A percentile compares a stretch with the other conserved stretches of the same genome.
Evolutionary conservation across 129 eudicot species (phyloP).

Genomic region (Scalesia atractyloides): DNA sequence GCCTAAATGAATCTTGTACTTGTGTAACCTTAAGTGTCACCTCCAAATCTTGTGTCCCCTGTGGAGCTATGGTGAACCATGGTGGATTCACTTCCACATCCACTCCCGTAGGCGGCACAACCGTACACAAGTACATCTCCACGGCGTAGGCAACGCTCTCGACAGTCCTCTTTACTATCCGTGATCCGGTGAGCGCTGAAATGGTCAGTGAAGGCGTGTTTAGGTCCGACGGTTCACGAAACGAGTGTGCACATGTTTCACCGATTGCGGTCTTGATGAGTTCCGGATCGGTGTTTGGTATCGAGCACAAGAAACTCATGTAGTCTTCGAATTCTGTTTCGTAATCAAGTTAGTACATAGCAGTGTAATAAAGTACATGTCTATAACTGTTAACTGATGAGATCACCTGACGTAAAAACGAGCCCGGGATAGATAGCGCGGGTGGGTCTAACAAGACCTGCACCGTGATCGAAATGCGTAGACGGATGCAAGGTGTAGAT

Average conservation of each 20-base stretch:
- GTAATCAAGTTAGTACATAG: conserved; percentile 8
- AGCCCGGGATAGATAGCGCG: conserved; percentile 83
- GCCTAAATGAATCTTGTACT: conserved; percentile 55
- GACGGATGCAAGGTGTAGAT: conserved; percentile 51
- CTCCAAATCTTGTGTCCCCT: conserved; percentile 61
- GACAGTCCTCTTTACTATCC: conserved; percentile 49
- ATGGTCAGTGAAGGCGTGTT: conserved; percentile 85
- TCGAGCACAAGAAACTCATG: conserved; percentile 84
- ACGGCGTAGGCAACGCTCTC: conserved; percentile 52
- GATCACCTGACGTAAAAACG: conserved; percentile 60
- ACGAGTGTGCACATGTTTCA: conserved; percentile 57
- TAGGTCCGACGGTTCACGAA: conserved; percentile 66
- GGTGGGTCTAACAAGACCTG: conserved; percentile 70
- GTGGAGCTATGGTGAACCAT: conserved; percentile 72
- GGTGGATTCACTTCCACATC: conserved; percentile 58
- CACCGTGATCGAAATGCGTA: conserved; percentile 90
- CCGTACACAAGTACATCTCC: conserved; percentile 66
- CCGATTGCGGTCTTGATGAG: conserved; percentile 64
- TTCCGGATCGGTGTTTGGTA: conserved; percentile 65
- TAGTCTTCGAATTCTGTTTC: conserved; percentile 72
- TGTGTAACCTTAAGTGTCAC: conserved; percentile 55
- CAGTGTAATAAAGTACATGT: not conserved
- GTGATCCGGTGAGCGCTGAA: conserved; percentile 59
- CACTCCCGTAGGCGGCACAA: conserved; percentile 71
- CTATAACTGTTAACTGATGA: not conserved